Evolutionary conservation across 768 basidiomycete genomes (phyloP).

Genomic region (Suillus brevipes): DNA sequence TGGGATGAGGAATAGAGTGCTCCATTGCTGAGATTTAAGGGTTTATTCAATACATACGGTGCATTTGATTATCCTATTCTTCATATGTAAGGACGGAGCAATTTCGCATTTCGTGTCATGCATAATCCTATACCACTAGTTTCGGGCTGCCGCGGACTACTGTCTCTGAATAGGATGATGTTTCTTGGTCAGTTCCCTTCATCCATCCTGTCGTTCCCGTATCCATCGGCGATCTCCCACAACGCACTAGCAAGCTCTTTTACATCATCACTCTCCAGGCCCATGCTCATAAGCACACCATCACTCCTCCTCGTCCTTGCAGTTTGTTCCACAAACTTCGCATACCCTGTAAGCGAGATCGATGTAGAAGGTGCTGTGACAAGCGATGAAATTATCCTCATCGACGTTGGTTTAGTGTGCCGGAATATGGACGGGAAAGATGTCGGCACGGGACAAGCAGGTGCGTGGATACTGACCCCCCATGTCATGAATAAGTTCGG

Average conservation of each 20-base stretch:
- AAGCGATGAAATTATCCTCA: constrained; percentile 45
- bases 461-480: constrained; percentile 43
- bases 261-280: constrained; percentile 57
- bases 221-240: constrained; percentile 58
- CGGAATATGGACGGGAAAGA: constrained; percentile 56
- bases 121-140: neutral
- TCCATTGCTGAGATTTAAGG: neutral
- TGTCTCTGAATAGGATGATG: neutral
- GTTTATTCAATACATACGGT: too few species aligned
- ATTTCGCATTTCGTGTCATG: too few species aligned
- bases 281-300: constrained; percentile 34
- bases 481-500: constrained; percentile 8
- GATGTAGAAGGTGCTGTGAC: constrained; percentile 42
- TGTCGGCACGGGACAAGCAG: constrained; percentile 58
- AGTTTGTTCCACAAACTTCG: constrained; percentile 47
- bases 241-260: constrained; percentile 55
- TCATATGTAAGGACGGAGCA: too few species aligned
- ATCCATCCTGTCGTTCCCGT: constrained; percentile 24
- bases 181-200: constrained; percentile 21
- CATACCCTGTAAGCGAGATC: constrained; percentile 50
- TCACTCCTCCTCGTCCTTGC: constrained; percentile 36
- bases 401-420: constrained; percentile 15
- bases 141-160: neutral
- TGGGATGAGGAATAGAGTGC: neutral
- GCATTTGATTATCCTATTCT: neutral